Evolutionary conservation across 345 rosid species (phyloP).

Genomic region (Populus simonii): DNA sequence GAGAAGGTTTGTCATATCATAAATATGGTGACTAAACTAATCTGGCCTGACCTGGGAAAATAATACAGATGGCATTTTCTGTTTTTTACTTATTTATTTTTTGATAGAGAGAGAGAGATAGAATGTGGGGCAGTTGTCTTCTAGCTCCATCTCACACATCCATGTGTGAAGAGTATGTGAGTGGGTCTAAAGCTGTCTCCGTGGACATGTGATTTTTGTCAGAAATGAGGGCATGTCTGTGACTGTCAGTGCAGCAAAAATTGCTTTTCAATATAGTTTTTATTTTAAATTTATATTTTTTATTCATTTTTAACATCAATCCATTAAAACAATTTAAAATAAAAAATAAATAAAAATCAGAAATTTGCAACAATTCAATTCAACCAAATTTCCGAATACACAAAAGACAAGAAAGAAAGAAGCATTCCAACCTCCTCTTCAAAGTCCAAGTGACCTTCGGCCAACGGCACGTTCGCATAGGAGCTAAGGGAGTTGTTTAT

Average conservation of each 20-base stretch:
- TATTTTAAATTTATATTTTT: too few species aligned
- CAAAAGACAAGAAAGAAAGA: background rate
- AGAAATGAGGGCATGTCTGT: background rate
- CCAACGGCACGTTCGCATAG: too few species aligned
- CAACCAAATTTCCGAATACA: too few species aligned
- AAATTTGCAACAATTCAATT: too few species aligned
- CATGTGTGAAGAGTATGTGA: conserved; percentile 58
- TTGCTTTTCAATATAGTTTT: too few species aligned
- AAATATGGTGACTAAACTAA: background rate
- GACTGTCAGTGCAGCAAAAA: too few species aligned
- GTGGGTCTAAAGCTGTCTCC: conserved; percentile 63
- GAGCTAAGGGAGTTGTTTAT: too few species aligned
- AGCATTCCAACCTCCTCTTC: too few species aligned
- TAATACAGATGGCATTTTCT: conserved; percentile 15
- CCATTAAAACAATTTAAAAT: too few species aligned
- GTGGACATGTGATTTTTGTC: conserved; percentile 63
- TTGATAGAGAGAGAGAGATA: conserved; percentile 1
- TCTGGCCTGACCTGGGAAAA: conserved; percentile 4
- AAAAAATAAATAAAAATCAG: too few species aligned
- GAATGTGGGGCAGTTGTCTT: conserved; percentile 37
- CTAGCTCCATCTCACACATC: conserved; percentile 34
- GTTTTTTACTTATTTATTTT: background rate
- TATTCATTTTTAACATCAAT: too few species aligned
- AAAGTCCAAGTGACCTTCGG: too few species aligned
- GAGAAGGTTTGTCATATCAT: conserved; percentile 27